Percentiles rank a stretch among this genome's conserved stretches.
phyloP scores from a whole-genome alignment of 2,329 filamentous ascomycete genomes.

The Coniosporium uncinatum region DNA sequence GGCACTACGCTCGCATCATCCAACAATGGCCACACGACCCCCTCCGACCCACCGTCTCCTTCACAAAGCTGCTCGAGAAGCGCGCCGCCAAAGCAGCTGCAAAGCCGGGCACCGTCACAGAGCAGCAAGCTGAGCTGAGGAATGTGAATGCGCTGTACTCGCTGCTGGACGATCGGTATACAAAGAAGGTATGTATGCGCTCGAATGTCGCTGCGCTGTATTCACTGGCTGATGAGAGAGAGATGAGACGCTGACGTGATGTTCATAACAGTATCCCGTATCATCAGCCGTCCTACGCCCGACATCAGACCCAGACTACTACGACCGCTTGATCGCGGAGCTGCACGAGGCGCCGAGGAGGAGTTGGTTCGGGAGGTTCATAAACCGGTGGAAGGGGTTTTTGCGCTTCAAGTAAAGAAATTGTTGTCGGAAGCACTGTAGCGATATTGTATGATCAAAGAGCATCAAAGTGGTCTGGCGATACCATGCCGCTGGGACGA shows the following conservation, averaged over 20 bases:
- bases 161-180: conserved; percentile 53
- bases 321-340: conserved; percentile 44
- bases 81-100: too few species aligned
- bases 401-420: conserved; percentile 37
- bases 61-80: too few species aligned
- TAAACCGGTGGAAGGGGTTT: conserved; percentile 40
- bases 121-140: conserved; percentile 29
- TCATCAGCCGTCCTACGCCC: conserved; percentile 40
- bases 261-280: conserved; percentile 33
- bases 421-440: too few species aligned
- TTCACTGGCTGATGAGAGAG: not conserved
- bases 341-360: conserved; percentile 46
- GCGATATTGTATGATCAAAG: too few species aligned
- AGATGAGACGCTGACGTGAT: not conserved
- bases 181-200: conserved; percentile 33
- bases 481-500: too few species aligned
- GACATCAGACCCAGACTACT: conserved; percentile 43
- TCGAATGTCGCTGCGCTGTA: not conserved
- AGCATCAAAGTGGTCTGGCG: too few species aligned
- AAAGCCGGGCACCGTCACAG: too few species aligned
- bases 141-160: conserved; percentile 54
- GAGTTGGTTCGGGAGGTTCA: conserved; percentile 35
- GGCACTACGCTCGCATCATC: conserved; percentile 44
- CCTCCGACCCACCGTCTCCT: conserved; percentile 38
- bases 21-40: conserved; percentile 42